Evolutionary conservation across 73 alveolate genomes (phyloP).

Genomic region (Urostyla sp.): DNA sequence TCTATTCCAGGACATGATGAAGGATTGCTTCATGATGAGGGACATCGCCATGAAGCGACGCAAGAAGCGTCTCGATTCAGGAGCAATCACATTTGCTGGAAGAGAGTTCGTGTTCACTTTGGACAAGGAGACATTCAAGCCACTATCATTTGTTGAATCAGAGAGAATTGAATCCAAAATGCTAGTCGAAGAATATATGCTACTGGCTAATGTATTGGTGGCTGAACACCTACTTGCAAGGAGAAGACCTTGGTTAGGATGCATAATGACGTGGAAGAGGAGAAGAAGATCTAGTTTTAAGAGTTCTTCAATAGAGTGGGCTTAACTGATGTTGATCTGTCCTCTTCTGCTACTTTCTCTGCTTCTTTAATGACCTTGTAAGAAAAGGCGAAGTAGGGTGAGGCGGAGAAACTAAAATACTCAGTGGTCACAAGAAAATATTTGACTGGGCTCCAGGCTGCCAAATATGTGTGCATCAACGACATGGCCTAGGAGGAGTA

Average conservation of each 20-base stretch:
- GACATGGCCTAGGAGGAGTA: slow-evolving; percentile 71
- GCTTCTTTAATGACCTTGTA: slow-evolving; percentile 24
- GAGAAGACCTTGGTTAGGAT: slow-evolving; percentile 80
- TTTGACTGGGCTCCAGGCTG: slow-evolving; percentile 54
- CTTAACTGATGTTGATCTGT: slow-evolving; percentile 9
- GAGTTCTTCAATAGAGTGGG: slow-evolving; percentile 52
- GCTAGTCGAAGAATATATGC: slow-evolving; percentile 96
- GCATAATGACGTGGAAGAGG: slow-evolving; percentile 82
- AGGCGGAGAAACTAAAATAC: not conserved
- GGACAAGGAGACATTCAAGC: slow-evolving; percentile 76
- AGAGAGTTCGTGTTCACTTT: slow-evolving; percentile 82
- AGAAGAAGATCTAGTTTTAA: slow-evolving; percentile 57
- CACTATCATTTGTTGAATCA: slow-evolving; percentile 73
- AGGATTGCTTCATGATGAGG: slow-evolving; percentile 83
- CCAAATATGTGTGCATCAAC: slow-evolving; percentile 83
- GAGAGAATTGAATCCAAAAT: slow-evolving; percentile 83
- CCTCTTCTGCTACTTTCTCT: slow-evolving; percentile 31
- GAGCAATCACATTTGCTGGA: slow-evolving; percentile 86
- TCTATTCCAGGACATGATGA: slow-evolving; percentile 82
- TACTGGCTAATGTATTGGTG: slow-evolving; percentile 89
- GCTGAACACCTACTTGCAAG: slow-evolving; percentile 81
- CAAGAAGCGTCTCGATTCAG: slow-evolving; percentile 85
- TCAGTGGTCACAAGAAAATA: slow-evolving; percentile 58
- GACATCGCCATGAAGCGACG: slow-evolving; percentile 88
- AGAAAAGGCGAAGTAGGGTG: not conserved